Evolutionary conservation across 2,329 filamentous ascomycete species (phyloP).

Genomic region (Aureobasidium subglaciale): DNA sequence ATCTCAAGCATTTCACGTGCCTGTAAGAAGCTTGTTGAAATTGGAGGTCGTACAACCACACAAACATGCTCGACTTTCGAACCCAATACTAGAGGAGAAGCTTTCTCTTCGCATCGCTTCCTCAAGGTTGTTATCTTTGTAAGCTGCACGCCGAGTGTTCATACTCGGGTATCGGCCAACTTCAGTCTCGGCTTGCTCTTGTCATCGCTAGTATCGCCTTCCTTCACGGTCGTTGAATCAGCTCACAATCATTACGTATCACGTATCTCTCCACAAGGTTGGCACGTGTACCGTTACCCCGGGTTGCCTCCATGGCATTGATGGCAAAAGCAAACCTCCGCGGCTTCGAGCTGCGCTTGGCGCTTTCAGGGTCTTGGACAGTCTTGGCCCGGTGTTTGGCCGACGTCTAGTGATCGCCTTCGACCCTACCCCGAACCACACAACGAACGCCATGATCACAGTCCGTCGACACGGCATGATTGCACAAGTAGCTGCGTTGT

Average conservation of each 20-base stretch:
- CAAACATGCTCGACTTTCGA: neutral
- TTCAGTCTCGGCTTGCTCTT: slow-evolving; percentile 4
- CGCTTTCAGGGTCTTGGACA: neutral
- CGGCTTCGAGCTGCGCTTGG: neutral
- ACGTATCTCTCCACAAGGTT: neutral
- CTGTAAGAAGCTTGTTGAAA: neutral
- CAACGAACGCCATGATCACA: neutral
- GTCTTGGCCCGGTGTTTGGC: neutral
- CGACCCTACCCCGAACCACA: neutral
- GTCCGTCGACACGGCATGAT: neutral
- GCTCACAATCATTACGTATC: neutral
- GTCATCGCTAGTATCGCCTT: slow-evolving; percentile 5
- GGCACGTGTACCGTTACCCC: slow-evolving; percentile 1
- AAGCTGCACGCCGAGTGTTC: neutral
- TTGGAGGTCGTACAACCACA: neutral
- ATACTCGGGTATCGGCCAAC: neutral
- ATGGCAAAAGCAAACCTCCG: slow-evolving; percentile 11
- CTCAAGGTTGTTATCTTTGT: too few relatives aligned
- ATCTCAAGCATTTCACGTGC: slow-evolving; percentile 4
- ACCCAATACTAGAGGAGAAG: neutral
- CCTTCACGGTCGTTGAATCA: neutral
- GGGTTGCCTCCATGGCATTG: neutral
- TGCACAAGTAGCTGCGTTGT: neutral
- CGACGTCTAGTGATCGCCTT: neutral
- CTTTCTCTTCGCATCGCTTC: neutral